These are phyloP conservation scores for Candida vaughaniae DNA, from an alignment of 805 yeast genomes.

Conservation along the genomic window DNA sequence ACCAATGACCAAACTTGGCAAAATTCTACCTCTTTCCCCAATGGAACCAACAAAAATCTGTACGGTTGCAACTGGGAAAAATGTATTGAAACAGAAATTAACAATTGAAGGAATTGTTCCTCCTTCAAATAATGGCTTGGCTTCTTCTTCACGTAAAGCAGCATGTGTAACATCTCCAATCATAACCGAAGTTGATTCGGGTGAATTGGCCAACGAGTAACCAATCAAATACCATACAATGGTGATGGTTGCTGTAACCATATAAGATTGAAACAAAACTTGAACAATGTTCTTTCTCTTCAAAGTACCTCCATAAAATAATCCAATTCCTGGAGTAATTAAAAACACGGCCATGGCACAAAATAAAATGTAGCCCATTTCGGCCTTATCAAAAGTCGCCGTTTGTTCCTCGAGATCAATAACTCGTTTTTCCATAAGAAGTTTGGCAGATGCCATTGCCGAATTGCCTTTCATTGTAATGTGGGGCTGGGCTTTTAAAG, in stretches of 20 bases:
- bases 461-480: slow-evolving; percentile 2
- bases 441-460: not conserved
- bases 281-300: slow-evolving; percentile 44
- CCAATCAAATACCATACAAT: slow-evolving; percentile 47
- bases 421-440: slow-evolving; percentile 1
- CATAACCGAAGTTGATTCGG: slow-evolving; percentile 23
- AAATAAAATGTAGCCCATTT: slow-evolving; percentile 50
- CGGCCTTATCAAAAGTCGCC: slow-evolving; percentile 38
- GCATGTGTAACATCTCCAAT: slow-evolving; percentile 40
- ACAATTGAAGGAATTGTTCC: slow-evolving; percentile 49
- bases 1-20: slow-evolving; percentile 43
- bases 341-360: slow-evolving; percentile 49
- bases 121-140: slow-evolving; percentile 42
- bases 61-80: slow-evolving; percentile 49
- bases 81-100: slow-evolving; percentile 43
- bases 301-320: slow-evolving; percentile 45
- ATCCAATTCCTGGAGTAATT: slow-evolving; percentile 47
- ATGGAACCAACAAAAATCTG: slow-evolving; percentile 46
- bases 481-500: too few species aligned
- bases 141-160: slow-evolving; percentile 38
- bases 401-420: slow-evolving; percentile 4
- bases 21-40: slow-evolving; percentile 43
- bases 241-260: slow-evolving; percentile 39
- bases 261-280: slow-evolving; percentile 43
- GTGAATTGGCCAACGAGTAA: slow-evolving; percentile 43